These are phyloP conservation scores for Balansia obtecta DNA, from an alignment of 2,329 filamentous ascomycete species.

Conservation along the genomic window DNA sequence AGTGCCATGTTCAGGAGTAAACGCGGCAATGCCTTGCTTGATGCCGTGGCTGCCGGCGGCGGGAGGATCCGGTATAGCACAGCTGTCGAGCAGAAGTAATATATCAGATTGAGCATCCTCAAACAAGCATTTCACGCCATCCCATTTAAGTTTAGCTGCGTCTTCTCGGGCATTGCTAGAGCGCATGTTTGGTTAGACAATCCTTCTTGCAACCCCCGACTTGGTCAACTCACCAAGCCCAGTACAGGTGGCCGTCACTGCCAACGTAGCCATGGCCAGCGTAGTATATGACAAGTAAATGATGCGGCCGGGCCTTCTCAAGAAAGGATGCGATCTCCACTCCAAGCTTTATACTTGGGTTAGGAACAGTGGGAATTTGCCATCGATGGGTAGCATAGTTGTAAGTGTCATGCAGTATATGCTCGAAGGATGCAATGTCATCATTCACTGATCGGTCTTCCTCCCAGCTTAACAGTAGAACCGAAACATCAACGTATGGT, in stretches of 20 bases:
- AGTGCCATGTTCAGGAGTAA: conserved; percentile 34
- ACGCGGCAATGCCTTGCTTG: conserved; percentile 53
- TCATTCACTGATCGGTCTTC: conserved; percentile 41
- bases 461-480: conserved; percentile 50
- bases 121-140: conserved; percentile 47
- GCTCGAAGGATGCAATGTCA: conserved; percentile 42
- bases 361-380: conserved; percentile 46
- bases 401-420: conserved; percentile 46
- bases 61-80: conserved; percentile 38
- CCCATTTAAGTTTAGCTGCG: conserved; percentile 51
- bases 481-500: conserved; percentile 46
- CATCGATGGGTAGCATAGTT: conserved; percentile 48
- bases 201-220: neutral
- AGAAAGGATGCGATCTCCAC: conserved; percentile 48
- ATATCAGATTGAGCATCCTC: conserved; percentile 53
- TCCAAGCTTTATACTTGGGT: conserved; percentile 49
- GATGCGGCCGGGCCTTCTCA: conserved; percentile 42
- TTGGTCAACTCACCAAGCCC: conserved; percentile 47
- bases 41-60: conserved; percentile 39
- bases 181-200: conserved; percentile 22
- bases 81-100: conserved; percentile 50
- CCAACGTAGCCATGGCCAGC: conserved; percentile 47
- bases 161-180: conserved; percentile 43
- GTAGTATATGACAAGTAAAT: conserved; percentile 53
- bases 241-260: conserved; percentile 50